Evolutionary conservation across 345 rosid species (phyloP).

Genomic region (Physaria fendleri): DNA sequence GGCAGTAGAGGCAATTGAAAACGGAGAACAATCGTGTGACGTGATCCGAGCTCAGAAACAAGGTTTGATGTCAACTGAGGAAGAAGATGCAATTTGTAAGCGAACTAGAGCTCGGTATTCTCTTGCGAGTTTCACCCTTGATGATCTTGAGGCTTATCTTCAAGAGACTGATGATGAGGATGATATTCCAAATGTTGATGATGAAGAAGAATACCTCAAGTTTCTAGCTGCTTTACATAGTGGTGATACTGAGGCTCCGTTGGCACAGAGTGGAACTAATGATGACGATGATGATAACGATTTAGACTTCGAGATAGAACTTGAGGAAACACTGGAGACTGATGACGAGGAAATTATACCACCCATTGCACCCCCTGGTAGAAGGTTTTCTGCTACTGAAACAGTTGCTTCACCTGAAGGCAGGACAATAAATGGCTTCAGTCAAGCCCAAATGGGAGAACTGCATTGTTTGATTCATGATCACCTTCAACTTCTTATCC

Average conservation of each 20-base stretch:
- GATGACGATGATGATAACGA: slow-evolving; percentile 77
- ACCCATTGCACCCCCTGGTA: slow-evolving; percentile 33
- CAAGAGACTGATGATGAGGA: slow-evolving; percentile 95
- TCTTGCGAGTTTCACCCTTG: slow-evolving; percentile 74
- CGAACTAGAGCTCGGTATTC: slow-evolving; percentile 89
- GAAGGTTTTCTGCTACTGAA: slow-evolving; percentile 31
- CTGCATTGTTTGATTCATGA: slow-evolving; percentile 73
- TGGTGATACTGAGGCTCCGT: slow-evolving; percentile 44
- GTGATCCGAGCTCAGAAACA: slow-evolving; percentile 20
- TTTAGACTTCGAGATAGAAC: slow-evolving; percentile 87
- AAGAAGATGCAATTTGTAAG: slow-evolving; percentile 85
- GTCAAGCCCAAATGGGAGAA: slow-evolving; percentile 62
- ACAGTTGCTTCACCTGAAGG: slow-evolving; percentile 30
- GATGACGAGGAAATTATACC: slow-evolving; percentile 53
- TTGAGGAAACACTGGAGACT: slow-evolving; percentile 88
- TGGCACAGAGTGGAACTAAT: slow-evolving; percentile 33
- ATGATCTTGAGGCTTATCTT: slow-evolving; percentile 93
- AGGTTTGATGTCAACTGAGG: slow-evolving; percentile 29
- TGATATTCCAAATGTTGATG: slow-evolving; percentile 74
- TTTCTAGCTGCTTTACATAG: slow-evolving; percentile 79
- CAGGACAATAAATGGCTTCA: slow-evolving; percentile 49
- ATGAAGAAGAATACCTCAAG: slow-evolving; percentile 82
- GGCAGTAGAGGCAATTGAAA: not conserved
- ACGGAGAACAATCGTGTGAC: not conserved
- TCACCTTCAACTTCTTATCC: slow-evolving; percentile 87